A percentile compares a stretch with the other conserved stretches of the same genome.
Evolutionary conservation across 805 yeast genomes (phyloP).

Genomic region (Pichia paraexigua): DNA sequence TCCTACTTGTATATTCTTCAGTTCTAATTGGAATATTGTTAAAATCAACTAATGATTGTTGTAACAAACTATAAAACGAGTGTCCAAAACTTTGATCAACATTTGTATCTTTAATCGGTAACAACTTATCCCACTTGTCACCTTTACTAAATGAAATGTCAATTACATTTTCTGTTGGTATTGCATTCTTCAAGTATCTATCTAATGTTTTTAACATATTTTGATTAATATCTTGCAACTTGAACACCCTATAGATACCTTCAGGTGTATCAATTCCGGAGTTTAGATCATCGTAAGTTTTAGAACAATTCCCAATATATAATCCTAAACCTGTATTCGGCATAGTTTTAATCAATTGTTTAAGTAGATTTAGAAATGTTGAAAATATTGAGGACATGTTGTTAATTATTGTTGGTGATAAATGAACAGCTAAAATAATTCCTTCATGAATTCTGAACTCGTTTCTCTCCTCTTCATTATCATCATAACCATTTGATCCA

Average conservation of each 20-base stretch:
- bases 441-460: slow-evolving; percentile 52
- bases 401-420: slow-evolving; percentile 40
- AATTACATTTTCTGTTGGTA: slow-evolving; percentile 1
- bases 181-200: slow-evolving; percentile 39
- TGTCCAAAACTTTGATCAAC: slow-evolving; percentile 21
- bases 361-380: slow-evolving; percentile 53
- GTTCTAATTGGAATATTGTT: slow-evolving; percentile 31
- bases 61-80: slow-evolving; percentile 38
- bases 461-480: slow-evolving; percentile 2
- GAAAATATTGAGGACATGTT: slow-evolving; percentile 39
- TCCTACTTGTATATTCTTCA: slow-evolving; percentile 43
- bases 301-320: slow-evolving; percentile 44
- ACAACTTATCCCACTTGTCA: slow-evolving; percentile 18
- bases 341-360: slow-evolving; percentile 53
- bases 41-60: slow-evolving; percentile 49
- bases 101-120: slow-evolving; percentile 21
- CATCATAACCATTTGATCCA: background rate
- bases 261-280: slow-evolving; percentile 13
- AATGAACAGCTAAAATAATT: slow-evolving; percentile 53
- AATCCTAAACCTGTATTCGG: slow-evolving; percentile 74
- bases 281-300: slow-evolving; percentile 2
- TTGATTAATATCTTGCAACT: slow-evolving; percentile 47
- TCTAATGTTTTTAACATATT: slow-evolving; percentile 49
- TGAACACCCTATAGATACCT: slow-evolving; percentile 44
- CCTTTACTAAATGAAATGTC: slow-evolving; percentile 2